These are phyloP conservation scores for Groenewaldozyma sp. DNA, from an alignment of 1,139 yeast species.

Conservation along the genomic window DNA sequence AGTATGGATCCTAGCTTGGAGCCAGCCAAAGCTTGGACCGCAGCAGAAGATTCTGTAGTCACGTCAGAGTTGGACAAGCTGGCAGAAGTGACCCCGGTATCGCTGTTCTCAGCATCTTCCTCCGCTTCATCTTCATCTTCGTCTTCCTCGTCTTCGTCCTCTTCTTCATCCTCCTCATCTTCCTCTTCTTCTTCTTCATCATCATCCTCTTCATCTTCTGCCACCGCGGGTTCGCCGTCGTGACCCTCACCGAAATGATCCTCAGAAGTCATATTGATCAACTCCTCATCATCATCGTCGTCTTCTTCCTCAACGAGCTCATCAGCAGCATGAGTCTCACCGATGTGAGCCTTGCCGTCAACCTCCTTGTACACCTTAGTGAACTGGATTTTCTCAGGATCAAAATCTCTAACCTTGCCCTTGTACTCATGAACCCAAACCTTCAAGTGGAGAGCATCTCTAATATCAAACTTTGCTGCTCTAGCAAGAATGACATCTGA, in stretches of 20 bases:
- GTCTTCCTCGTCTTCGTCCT: conserved; percentile 3
- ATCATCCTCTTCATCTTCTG: background rate
- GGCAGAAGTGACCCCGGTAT: too few species aligned
- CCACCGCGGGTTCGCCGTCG: conserved; percentile 3
- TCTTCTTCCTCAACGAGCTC: conserved; percentile 5
- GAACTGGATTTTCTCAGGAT: background rate
- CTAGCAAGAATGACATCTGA: background rate
- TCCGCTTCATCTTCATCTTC: conserved; percentile 7
- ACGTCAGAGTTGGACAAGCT: too few species aligned
- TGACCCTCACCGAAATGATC: background rate
- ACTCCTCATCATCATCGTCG: conserved; percentile 3
- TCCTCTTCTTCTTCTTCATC: background rate
- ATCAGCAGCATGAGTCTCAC: conserved; percentile 6
- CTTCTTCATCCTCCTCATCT: background rate
- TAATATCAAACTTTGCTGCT: conserved; percentile 4
- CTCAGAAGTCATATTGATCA: too few species aligned
- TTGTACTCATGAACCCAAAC: background rate
- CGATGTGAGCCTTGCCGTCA: background rate
- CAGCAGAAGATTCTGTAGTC: too few species aligned
- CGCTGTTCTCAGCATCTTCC: conserved; percentile 3
- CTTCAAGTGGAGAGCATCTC: conserved; percentile 5
- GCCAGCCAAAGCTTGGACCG: too few species aligned
- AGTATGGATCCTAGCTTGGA: too few species aligned
- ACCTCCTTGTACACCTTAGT: background rate
- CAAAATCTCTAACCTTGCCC: conserved; percentile 2